Conservation (phyloP, 106 monocot species). For the Apostasia ramifera region DNA sequence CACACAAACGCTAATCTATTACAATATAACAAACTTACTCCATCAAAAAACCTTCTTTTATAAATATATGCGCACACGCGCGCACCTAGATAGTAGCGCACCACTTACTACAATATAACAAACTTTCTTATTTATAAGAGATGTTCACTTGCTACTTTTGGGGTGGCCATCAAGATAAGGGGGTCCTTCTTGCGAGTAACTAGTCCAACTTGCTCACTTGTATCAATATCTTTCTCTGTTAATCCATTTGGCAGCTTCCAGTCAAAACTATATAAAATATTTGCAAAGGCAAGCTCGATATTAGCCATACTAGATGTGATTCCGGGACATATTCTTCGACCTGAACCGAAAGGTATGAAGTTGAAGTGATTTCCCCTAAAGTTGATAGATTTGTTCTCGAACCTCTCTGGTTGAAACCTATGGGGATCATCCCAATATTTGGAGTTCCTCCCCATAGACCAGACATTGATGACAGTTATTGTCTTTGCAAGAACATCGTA, state of each 20-base stretch:
- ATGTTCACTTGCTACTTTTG: too few species aligned
- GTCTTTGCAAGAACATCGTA: slow-evolving; percentile 8
- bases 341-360: slow-evolving; percentile 11
- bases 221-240: neutral
- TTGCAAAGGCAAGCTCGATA: slow-evolving; percentile 9
- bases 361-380: slow-evolving; percentile 7
- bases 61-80: too few species aligned
- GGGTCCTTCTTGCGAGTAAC: slow-evolving; percentile 3
- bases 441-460: slow-evolving; percentile 8
- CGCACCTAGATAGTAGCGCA: too few species aligned
- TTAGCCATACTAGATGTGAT: neutral
- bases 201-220: slow-evolving; percentile 3
- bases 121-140: too few species aligned
- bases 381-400: neutral
- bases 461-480: neutral
- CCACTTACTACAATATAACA: too few species aligned
- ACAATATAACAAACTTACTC: too few species aligned
- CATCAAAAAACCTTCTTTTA: too few species aligned
- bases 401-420: slow-evolving; percentile 8
- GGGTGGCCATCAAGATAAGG: neutral
- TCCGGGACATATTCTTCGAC: slow-evolving; percentile 12
- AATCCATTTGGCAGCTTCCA: slow-evolving; percentile 13
- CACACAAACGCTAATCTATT: too few species aligned
- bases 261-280: slow-evolving; percentile 6
- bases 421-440: slow-evolving; percentile 4